Evolutionary conservation across 108 stramenopile genomes (phyloP), one percentile per base, ranked within the genome.

Genomic region (Cyclostephanos invisitatus): DNA sequence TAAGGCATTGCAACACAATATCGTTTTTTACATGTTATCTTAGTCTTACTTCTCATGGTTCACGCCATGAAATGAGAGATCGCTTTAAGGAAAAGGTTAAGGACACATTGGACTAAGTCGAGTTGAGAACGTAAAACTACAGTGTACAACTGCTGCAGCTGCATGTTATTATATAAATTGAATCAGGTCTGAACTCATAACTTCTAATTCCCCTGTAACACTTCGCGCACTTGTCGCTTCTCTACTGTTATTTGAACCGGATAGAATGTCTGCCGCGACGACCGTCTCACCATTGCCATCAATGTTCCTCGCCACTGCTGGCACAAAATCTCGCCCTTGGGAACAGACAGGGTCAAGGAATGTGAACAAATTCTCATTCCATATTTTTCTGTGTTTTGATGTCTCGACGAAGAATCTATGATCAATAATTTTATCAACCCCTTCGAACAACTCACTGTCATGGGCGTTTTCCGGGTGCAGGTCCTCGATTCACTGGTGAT

Each of bases 381-480:
- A 91, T 49, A 91, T 62, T 36, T 44, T 38, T 47, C 86, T 68
- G 74, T 91, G 91, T 67, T 91, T 88, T 56, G 81, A 83, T 64
- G 83, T 85, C 40, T 82, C 77, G 11, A 91, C 87, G 60, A 85
- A 91, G 84, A 91, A 91, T 66, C 91, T 73, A 57, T 78, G 83
- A 75, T 91, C 91, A 7, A 91, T 83, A 8, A 76, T 75, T 62
- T 82, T 82, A 1, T 72, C 72, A 17, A 74, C 28, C 51, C 73
- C 81, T 60, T 81, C 80, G 48, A 81, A 62, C 12, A 81, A 54
- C 21, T 62, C 32, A 7, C 77, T 71, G n/a, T 72, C 60, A 28
- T 85, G 64, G 11, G 82, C 80, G 71, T 91, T 91, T 53, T 91
- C 91, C 3, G 91, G 91, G 78, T 91, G 91, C 21, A 77, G 64